phyloP scores from a whole-genome alignment of 208 protist genomes.

The Crithidia acanthocephali region DNA sequence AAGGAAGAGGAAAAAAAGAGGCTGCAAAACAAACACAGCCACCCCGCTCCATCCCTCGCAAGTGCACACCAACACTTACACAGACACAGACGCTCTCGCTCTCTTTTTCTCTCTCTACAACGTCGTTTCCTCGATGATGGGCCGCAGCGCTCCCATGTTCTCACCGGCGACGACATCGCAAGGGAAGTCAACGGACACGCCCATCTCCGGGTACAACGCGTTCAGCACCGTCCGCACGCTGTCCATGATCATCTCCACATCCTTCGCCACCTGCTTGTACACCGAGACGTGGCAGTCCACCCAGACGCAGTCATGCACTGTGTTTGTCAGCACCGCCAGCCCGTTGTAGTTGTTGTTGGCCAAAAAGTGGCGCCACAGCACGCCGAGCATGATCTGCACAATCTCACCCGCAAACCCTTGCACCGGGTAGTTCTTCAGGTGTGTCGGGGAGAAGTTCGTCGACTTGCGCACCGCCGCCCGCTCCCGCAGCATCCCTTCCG shows the following conservation, averaged over 20 bases:
- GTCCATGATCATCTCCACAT: slow-evolving; percentile 88
- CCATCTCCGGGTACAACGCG: slow-evolving; percentile 84
- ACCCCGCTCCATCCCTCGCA: background rate
- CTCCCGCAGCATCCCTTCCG: slow-evolving; percentile 73
- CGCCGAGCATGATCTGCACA: slow-evolving; percentile 93
- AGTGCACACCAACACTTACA: background rate
- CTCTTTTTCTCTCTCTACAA: slow-evolving; percentile 37
- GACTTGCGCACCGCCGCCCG: slow-evolving; percentile 68
- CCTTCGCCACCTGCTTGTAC: slow-evolving; percentile 76
- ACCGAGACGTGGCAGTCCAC: slow-evolving; percentile 90
- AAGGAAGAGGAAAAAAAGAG: too few relatives aligned
- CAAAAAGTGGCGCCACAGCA: slow-evolving; percentile 91
- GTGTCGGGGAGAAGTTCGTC: slow-evolving; percentile 92
- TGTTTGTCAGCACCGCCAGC: slow-evolving; percentile 92
- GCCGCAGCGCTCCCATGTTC: slow-evolving; percentile 85
- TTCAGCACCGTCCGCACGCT: slow-evolving; percentile 84
- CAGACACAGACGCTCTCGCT: background rate
- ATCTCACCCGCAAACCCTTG: slow-evolving; percentile 95
- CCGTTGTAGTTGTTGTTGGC: slow-evolving; percentile 89
- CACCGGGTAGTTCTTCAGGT: slow-evolving; percentile 94
- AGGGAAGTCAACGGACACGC: slow-evolving; percentile 84
- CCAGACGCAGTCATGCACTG: slow-evolving; percentile 95
- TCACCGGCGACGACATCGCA: slow-evolving; percentile 90
- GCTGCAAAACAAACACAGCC: too few relatives aligned
- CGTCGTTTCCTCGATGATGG: slow-evolving; percentile 73